These are phyloP conservation scores for Porogramme epimiltina DNA, from an alignment of 1,284 basidiomycete genomes.

Conservation along the genomic window DNA sequence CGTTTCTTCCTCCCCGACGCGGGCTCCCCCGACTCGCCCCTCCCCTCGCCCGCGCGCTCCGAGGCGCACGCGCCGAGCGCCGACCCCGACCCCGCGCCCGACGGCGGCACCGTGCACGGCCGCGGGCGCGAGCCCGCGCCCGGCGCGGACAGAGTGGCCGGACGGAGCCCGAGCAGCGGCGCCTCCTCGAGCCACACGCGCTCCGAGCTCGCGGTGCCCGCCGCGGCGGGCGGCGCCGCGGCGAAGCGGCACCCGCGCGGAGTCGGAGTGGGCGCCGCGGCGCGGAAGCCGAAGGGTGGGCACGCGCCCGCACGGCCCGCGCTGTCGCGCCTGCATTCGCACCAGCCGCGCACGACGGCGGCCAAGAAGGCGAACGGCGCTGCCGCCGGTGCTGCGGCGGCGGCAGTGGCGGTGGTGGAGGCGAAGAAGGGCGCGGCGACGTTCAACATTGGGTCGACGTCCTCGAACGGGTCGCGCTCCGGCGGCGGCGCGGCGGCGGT, in stretches of 20 bases:
- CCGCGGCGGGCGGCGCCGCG: slow-evolving; percentile 2
- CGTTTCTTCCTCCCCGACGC: background rate
- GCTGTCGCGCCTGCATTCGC: slow-evolving; percentile 24
- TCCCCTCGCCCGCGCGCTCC: background rate
- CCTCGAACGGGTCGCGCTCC: slow-evolving; percentile 47
- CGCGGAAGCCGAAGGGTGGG: slow-evolving; percentile 28
- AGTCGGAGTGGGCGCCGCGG: slow-evolving; percentile 7
- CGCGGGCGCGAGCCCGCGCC: slow-evolving; percentile 11
- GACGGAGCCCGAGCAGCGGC: slow-evolving; percentile 35
- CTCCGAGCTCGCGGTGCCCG: slow-evolving; percentile 22
- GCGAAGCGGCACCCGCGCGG: slow-evolving; percentile 9
- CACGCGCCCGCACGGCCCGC: slow-evolving; percentile 23
- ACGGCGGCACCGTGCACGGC: no score
- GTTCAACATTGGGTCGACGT: slow-evolving; percentile 61
- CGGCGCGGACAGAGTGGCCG: slow-evolving; percentile 5
- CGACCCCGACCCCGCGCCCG: no score
- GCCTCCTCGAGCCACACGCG: slow-evolving; percentile 43
- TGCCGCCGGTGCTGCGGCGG: slow-evolving; percentile 10
- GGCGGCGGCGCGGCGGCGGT: background rate
- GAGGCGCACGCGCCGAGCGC: no score
- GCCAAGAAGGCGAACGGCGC: slow-evolving; percentile 17
- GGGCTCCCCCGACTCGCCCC: background rate
- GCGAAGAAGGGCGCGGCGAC: slow-evolving; percentile 36
- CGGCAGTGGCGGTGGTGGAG: background rate
- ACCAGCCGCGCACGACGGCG: slow-evolving; percentile 14